Base-by-base conservation (phyloP, 768 basidiomycete species). In the Calocera viscosa region DNA sequence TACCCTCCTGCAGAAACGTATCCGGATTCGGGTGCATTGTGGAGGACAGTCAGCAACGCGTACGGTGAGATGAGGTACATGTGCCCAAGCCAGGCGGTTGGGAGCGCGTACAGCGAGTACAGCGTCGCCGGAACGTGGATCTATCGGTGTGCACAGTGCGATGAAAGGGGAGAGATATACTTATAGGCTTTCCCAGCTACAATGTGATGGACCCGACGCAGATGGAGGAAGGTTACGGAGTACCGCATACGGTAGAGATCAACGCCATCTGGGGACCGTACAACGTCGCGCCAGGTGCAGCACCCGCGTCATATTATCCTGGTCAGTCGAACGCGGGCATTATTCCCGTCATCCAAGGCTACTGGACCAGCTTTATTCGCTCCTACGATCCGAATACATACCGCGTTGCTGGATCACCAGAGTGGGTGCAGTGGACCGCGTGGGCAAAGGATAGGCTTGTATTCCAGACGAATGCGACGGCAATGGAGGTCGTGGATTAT, bases 191-290 rank as follows among this genome's bases (percentile, higher is more conserved):
- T 14, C 53, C 8, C 26, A 60, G 53, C 26, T 60, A 60, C 19
- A 60, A 60, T 26, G 53, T 60, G 14, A 60, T 60, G 53, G 53
- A 60, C 30, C 53, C 53, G 22, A 16, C 30, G 8, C 26, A 60
- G 30, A 60, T 60, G 53, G 53, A 26, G 16, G 53, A 32, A 32
- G 53, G 53, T 30, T 32, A 28, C 53, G 53, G 53, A 5, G 53
- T 60, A 60, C 53, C 53, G 7, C 53, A 60, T 60, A 60, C 53
- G 7, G 30, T 60, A 10, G 53, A 60, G 53, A 60, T 60, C 53
- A 60, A 60, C 19, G 53, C 53, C 26, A 60, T 60, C 53, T 60
- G 53, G 53, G 53, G 53, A 5, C 53, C 53, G 5, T 60, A 60
- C 30, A 60, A 60, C 19, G 53, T 60, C 14, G 53, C 53, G 5